A percentile compares a stretch with the other conserved stretches of the same genome.
These are phyloP conservation scores for Leccinum variicolor DNA, from an alignment of 768 basidiomycete species.

Conservation along the genomic window DNA sequence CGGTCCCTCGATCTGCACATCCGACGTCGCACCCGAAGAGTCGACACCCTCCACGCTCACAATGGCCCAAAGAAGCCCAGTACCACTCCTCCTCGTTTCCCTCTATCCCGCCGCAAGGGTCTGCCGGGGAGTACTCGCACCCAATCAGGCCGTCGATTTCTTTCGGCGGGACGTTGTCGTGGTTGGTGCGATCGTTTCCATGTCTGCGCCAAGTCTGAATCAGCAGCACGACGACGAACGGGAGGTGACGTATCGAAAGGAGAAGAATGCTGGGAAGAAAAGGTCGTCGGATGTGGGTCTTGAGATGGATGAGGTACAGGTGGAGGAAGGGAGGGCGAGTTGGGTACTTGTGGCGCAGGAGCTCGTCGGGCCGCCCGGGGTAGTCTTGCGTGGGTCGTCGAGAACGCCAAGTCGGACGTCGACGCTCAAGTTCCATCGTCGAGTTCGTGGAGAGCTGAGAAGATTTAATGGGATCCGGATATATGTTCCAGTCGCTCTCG, in stretches of 20 bases:
- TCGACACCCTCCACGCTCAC: no score
- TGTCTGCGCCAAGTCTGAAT: no score
- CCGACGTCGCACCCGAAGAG: no score
- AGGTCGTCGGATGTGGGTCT: neutral
- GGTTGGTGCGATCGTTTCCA: no score
- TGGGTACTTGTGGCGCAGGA: conserved; percentile 19
- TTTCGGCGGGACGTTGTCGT: no score
- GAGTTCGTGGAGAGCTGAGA: neutral
- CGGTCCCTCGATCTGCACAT: no score
- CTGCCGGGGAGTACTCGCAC: no score
- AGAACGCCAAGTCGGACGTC: neutral
- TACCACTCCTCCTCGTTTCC: no score
- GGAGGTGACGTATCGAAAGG: neutral
- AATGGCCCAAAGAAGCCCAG: no score
- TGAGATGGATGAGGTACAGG: conserved; percentile 17
- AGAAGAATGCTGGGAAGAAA: neutral
- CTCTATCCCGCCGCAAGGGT: no score
- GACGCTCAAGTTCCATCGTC: neutral
- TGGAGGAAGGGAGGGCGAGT: conserved; percentile 20
- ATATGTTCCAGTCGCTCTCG: neutral
- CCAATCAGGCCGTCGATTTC: no score
- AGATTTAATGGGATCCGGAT: conserved; percentile 17
- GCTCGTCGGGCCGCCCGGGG: conserved; percentile 22
- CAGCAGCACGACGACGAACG: neutral
- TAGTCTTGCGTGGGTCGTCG: conserved; percentile 3